Evolutionary conservation across 2,329 filamentous ascomycete species (phyloP).

Genomic region (Aspergillus alliaceus): DNA sequence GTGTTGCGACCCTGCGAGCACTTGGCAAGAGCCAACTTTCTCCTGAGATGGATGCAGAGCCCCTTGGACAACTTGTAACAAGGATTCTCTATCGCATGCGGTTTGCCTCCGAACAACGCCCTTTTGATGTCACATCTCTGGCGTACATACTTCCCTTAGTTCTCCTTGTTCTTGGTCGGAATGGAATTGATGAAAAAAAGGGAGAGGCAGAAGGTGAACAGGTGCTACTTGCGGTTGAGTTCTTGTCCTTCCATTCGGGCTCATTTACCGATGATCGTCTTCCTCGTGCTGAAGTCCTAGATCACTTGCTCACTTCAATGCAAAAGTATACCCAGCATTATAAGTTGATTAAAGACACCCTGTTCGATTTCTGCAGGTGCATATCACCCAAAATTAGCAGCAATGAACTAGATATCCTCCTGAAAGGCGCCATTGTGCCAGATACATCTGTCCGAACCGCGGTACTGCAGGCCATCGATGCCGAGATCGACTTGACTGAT

Average conservation of each 20-base stretch:
- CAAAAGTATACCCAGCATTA: slow-evolving; percentile 89
- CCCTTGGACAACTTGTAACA: slow-evolving; percentile 79
- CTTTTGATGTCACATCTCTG: slow-evolving; percentile 83
- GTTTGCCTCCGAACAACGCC: slow-evolving; percentile 89
- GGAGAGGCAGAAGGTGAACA: slow-evolving; percentile 85
- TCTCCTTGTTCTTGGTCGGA: slow-evolving; percentile 73
- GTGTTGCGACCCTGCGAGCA: slow-evolving; percentile 79
- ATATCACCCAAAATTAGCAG: slow-evolving; percentile 76
- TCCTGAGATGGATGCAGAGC: slow-evolving; percentile 71
- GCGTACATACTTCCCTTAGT: slow-evolving; percentile 84
- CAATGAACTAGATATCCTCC: slow-evolving; percentile 72
- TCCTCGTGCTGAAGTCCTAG: slow-evolving; percentile 72
- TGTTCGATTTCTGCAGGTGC: slow-evolving; percentile 80
- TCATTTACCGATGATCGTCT: slow-evolving; percentile 71
- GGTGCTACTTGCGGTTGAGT: slow-evolving; percentile 82
- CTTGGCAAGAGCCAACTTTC: slow-evolving; percentile 72
- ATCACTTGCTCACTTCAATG: slow-evolving; percentile 76
- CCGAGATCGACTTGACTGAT: slow-evolving; percentile 89
- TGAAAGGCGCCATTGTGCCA: slow-evolving; percentile 74
- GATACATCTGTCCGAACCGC: slow-evolving; percentile 79
- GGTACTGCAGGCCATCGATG: slow-evolving; percentile 83
- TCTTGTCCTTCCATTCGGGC: slow-evolving; percentile 84
- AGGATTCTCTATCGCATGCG: slow-evolving; percentile 86
- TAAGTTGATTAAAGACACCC: slow-evolving; percentile 89
- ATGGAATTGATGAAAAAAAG: slow-evolving; percentile 65